phyloP scores from a whole-genome alignment of 139 green algal species.

The Marvania coccoides region DNA sequence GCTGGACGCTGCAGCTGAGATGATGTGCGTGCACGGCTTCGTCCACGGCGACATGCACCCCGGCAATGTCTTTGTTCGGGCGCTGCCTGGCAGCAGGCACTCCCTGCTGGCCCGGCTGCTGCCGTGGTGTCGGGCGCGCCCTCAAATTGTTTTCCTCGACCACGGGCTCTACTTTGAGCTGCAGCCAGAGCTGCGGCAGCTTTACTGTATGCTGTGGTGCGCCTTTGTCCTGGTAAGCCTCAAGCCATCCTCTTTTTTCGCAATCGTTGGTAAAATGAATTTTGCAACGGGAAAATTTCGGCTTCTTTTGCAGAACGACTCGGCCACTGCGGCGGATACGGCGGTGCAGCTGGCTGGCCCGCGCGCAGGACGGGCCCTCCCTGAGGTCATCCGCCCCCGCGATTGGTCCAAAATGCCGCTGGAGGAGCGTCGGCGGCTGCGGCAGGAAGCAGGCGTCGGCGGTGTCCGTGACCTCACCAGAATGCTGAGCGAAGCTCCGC shows the following conservation, averaged over 20 bases:
- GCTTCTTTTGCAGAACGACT: no score
- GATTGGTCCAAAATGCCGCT: constrained; percentile 21
- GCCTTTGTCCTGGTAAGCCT: constrained; percentile 23
- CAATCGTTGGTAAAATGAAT: not conserved
- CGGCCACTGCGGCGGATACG: constrained; percentile 9
- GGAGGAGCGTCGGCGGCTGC: constrained; percentile 10
- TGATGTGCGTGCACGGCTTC: constrained; percentile 70
- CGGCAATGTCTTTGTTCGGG: constrained; percentile 66
- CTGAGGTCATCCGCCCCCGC: constrained; percentile 51
- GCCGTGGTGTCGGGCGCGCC: constrained; percentile 33
- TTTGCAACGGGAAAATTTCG: no score
- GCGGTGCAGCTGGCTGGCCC: constrained; percentile 35
- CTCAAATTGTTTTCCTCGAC: constrained; percentile 81
- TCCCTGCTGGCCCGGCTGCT: constrained; percentile 33
- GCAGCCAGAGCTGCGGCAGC: constrained; percentile 37
- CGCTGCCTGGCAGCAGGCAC: not conserved
- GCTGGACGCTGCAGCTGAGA: constrained; percentile 72
- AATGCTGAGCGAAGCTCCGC: constrained; percentile 39
- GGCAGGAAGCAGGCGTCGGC: constrained; percentile 32
- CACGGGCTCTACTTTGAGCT: constrained; percentile 75
- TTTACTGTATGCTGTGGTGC: constrained; percentile 61
- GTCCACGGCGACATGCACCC: constrained; percentile 56
- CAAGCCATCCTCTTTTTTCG: not conserved
- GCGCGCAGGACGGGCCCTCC: constrained; percentile 45
- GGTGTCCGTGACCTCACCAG: constrained; percentile 45